Evolutionary conservation across 768 basidiomycete genomes (phyloP).

Genomic region (Tylopilus cervinicoccineus): DNA sequence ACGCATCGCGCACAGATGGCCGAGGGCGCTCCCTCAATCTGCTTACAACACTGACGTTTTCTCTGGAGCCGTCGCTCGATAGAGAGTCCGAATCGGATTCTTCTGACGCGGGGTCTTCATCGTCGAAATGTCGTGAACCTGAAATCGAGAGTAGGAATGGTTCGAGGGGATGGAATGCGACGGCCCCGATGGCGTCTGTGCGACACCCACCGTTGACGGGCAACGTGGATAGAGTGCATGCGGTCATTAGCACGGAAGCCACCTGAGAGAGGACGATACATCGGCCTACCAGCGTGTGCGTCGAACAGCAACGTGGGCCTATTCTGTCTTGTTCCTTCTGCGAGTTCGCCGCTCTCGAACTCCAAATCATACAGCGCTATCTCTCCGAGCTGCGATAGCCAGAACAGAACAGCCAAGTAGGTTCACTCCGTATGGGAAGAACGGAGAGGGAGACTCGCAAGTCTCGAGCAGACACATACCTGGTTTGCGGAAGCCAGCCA

Average conservation of each 20-base stretch:
- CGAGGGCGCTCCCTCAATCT: slow-evolving; percentile 11
- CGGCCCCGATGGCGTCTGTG: slow-evolving; percentile 70
- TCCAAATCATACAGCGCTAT: slow-evolving; percentile 57
- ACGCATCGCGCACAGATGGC: slow-evolving; percentile 24
- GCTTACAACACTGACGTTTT: not conserved
- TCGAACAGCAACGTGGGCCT: slow-evolving; percentile 37
- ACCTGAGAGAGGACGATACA: not conserved
- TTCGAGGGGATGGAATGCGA: slow-evolving; percentile 65
- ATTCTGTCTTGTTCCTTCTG: slow-evolving; percentile 10
- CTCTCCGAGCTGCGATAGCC: slow-evolving; percentile 45
- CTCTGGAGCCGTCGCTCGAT: slow-evolving; percentile 6
- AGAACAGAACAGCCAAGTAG: not conserved
- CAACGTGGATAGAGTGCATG: not conserved
- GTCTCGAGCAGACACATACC: slow-evolving; percentile 35
- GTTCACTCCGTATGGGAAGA: not conserved
- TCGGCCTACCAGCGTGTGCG: slow-evolving; percentile 53
- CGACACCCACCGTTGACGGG: not conserved
- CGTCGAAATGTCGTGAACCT: slow-evolving; percentile 72
- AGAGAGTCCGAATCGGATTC: slow-evolving; percentile 19
- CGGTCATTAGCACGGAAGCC: not conserved
- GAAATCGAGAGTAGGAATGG: slow-evolving; percentile 61
- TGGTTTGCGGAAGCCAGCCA: slow-evolving; percentile 66
- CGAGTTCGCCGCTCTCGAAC: not conserved
- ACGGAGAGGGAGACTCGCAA: not conserved
- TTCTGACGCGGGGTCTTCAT: not conserved